These are phyloP conservation scores for Candida ipomoeae DNA, from an alignment of 805 yeast species.

Conservation along the genomic window DNA sequence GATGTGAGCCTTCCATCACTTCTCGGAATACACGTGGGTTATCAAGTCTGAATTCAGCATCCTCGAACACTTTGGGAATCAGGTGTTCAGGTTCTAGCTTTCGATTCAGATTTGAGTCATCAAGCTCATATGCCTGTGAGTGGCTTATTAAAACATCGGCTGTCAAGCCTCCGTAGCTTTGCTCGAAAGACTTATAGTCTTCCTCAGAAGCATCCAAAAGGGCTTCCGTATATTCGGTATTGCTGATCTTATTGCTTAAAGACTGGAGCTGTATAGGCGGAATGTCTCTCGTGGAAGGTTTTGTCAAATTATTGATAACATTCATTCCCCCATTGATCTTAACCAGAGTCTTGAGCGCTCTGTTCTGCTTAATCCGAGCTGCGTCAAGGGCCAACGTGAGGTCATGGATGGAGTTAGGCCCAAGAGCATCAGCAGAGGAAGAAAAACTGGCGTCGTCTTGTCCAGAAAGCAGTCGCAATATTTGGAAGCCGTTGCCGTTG, in stretches of 20 bases:
- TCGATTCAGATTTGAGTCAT: constrained; percentile 7
- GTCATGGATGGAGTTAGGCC: constrained; percentile 75
- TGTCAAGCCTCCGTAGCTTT: constrained; percentile 35
- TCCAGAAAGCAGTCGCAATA: constrained; percentile 12
- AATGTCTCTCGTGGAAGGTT: constrained; percentile 79
- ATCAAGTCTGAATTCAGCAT: constrained; percentile 70
- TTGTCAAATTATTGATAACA: constrained; percentile 41
- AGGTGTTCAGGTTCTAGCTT: background rate
- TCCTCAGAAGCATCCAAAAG: constrained; percentile 19
- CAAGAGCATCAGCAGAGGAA: constrained; percentile 48
- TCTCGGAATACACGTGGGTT: constrained; percentile 79
- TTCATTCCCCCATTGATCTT: constrained; percentile 42
- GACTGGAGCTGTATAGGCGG: constrained; percentile 65
- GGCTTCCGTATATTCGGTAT: constrained; percentile 18
- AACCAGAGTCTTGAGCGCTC: constrained; percentile 32
- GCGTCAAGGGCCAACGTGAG: constrained; percentile 59
- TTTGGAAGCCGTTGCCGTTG: constrained; percentile 14
- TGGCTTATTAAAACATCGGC: constrained; percentile 34
- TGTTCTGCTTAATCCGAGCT: constrained; percentile 33
- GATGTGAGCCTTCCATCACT: constrained; percentile 60
- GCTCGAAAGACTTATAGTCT: constrained; percentile 35
- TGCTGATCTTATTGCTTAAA: constrained; percentile 23
- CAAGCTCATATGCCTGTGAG: constrained; percentile 17
- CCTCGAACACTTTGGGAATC: constrained; percentile 70
- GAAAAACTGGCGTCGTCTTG: constrained; percentile 18